Evolutionary conservation across 2,329 filamentous ascomycete species (phyloP).

Genomic region (Calonectria leucothoes): DNA sequence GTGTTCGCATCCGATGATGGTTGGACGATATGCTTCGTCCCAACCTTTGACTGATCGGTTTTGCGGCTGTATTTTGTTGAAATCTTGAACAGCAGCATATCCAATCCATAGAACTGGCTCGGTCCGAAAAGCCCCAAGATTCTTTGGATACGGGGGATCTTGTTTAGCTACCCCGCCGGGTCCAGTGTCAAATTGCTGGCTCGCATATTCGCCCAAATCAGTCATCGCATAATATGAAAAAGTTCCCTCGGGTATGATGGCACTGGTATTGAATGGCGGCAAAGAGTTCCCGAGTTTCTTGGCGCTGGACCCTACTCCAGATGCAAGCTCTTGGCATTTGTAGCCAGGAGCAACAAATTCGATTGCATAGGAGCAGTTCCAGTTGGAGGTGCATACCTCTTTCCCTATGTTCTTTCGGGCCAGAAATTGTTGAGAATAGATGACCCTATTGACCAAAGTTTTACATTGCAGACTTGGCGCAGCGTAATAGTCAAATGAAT

Average conservation of each 20-base stretch:
- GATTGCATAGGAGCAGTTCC: conserved; percentile 8
- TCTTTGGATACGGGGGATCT: background rate
- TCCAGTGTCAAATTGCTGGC: background rate
- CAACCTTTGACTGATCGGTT: background rate
- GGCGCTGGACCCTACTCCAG: background rate
- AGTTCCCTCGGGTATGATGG: background rate
- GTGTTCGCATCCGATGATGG: conserved; percentile 22
- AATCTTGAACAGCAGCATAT: conserved; percentile 9
- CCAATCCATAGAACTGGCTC: conserved; percentile 31
- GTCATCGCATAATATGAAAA: background rate
- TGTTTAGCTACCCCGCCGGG: accelerated
- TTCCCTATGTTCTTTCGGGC: background rate
- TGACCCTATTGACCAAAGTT: background rate
- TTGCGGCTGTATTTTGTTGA: background rate
- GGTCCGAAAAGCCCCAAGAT: conserved; percentile 5
- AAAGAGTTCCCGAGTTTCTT: background rate
- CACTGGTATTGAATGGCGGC: background rate
- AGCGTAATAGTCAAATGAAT: background rate
- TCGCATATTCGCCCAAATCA: background rate
- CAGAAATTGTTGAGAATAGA: background rate
- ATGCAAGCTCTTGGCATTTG: conserved; percentile 14
- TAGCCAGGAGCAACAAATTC: conserved; percentile 12
- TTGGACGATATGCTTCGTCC: background rate
- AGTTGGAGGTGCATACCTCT: background rate
- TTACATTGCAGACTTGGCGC: too few species aligned